A percentile compares a stretch with the other conserved stretches of the same genome.
These are phyloP conservation scores for Cladophialophora chaetospira DNA, from an alignment of 2,329 filamentous ascomycete genomes.

Conservation along the genomic window DNA sequence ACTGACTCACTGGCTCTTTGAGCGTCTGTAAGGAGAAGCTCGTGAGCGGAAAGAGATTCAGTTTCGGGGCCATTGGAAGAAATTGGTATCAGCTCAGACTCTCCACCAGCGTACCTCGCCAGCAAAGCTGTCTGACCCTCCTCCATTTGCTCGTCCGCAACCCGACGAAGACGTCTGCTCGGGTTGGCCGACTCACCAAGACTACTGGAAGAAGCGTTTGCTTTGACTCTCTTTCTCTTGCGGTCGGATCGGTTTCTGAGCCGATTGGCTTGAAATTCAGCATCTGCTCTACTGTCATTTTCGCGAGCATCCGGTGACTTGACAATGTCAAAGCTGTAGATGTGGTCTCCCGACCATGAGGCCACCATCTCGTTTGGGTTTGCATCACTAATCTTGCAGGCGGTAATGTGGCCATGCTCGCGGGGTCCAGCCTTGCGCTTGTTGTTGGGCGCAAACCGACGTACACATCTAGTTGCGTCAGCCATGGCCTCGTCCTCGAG, in stretches of 20 bases:
- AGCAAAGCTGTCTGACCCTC: conserved; percentile 54
- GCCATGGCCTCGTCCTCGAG: conserved; percentile 58
- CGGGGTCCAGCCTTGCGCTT: conserved; percentile 54
- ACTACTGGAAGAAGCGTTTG: conserved; percentile 45
- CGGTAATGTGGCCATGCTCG: conserved; percentile 67
- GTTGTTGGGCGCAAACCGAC: conserved; percentile 66
- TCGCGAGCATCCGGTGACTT: conserved; percentile 59
- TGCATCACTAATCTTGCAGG: conserved; percentile 70
- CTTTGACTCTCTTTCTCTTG: conserved; percentile 61
- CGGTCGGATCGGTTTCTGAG: conserved; percentile 44
- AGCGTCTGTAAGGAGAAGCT: conserved; percentile 53
- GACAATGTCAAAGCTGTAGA: conserved; percentile 67
- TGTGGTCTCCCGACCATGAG: conserved; percentile 68
- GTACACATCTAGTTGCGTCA: conserved; percentile 65
- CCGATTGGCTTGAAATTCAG: conserved; percentile 37
- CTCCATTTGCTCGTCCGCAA: conserved; percentile 44
- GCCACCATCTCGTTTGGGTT: conserved; percentile 68
- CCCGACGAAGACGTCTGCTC: conserved; percentile 52
- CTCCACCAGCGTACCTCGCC: conserved; percentile 62
- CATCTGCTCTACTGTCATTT: conserved; percentile 34
- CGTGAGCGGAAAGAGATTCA: conserved; percentile 41
- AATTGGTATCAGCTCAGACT: conserved; percentile 60
- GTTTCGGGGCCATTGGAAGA: not conserved
- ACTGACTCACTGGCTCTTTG: conserved; percentile 59
- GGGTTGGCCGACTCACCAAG: conserved; percentile 45